Percentiles rank a stretch among this genome's conserved stretches.
Conservation (phyloP, 192 early-diverging fungal genomes). For the Rhizophagus clarus region DNA sequence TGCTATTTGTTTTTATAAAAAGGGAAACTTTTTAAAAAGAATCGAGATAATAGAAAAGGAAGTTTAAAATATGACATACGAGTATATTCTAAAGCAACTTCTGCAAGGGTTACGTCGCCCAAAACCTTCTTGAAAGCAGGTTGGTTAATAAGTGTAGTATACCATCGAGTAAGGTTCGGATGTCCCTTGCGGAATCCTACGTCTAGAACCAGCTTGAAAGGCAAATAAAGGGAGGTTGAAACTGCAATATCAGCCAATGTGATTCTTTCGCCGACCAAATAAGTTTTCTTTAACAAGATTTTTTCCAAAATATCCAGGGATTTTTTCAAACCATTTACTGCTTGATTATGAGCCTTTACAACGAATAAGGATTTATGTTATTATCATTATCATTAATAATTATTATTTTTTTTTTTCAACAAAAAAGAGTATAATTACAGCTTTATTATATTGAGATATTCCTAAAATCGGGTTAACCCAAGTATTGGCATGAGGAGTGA, state of each 20-base stretch:
- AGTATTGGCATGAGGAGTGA: conserved; percentile 45
- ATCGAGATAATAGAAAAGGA: neutral
- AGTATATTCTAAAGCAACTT: conserved; percentile 51
- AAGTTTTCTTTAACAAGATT: conserved; percentile 83
- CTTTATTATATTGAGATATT: conserved; percentile 45
- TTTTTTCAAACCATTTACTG: conserved; percentile 66
- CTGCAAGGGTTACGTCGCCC: conserved; percentile 70
- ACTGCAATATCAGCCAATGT: conserved; percentile 89
- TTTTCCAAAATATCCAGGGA: conserved; percentile 75
- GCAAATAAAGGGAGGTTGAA: conserved; percentile 52
- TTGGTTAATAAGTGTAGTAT: conserved; percentile 84
- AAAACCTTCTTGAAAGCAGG: conserved; percentile 80
- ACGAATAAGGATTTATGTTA: neutral
- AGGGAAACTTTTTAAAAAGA: neutral
- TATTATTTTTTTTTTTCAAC: neutral
- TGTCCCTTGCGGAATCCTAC: conserved; percentile 78
- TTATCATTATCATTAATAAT: too few species aligned
- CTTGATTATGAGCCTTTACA: conserved; percentile 65
- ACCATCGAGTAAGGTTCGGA: conserved; percentile 93
- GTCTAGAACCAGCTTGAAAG: conserved; percentile 65
- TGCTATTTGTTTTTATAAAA: conserved; percentile 34
- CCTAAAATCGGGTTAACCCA: conserved; percentile 53
- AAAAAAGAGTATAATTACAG: conserved; percentile 28
- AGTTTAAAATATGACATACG: conserved; percentile 6
- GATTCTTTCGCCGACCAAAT: conserved; percentile 90